Base-by-base conservation (phyloP, 805 yeast genomes). In the Hyphopichia homilentoma region DNA sequence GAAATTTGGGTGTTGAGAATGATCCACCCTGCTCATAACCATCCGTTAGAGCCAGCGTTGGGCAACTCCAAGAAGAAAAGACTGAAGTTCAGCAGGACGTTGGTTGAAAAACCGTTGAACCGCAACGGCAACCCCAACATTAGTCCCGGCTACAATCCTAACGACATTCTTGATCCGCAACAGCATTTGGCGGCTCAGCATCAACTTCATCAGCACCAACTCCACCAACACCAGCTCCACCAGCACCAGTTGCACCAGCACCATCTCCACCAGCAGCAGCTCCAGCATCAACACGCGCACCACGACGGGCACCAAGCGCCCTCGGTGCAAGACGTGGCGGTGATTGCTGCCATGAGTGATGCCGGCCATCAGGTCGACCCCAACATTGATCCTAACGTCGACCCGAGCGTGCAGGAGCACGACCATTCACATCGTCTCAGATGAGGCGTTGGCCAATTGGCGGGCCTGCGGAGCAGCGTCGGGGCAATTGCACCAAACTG, bases 1-100 rank as follows among this genome's bases (percentile, higher is more conserved):
- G 71, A 65, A 43, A 61, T 64, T 60, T 67, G 73, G 73, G 61
- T 66, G 27, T 65, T 67, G 45, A 47, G 71, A 35, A 67, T 67
- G 73, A 66, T 67, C 33, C 63, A 61, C 44, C 70, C 71, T 1
- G 56, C 57, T 15, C 73, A 67, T 47, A 67, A 67, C 45, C 73
- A 67, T 44, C 54, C 70, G 2, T 62, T 69, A 11, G 71, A 65
- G 47, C 68, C 69, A 25, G 50, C 51, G 39, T 9, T 27, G n/a
- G 50, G 52, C 27, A 40, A 39, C 17, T 20, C 30, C 19, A 59
- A 59, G 43, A 64, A 64, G 48, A 65, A 64, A 50, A 48, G 68
- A 40, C 54, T 53, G 36, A 63, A 61, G 48, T 53, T 48, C 46
- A 47, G 66, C 11, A 49, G 71, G 36, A 59, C 68, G 6, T 57